Conservation (phyloP, 805 yeast genomes). For the Soucietia sequanensis region DNA sequence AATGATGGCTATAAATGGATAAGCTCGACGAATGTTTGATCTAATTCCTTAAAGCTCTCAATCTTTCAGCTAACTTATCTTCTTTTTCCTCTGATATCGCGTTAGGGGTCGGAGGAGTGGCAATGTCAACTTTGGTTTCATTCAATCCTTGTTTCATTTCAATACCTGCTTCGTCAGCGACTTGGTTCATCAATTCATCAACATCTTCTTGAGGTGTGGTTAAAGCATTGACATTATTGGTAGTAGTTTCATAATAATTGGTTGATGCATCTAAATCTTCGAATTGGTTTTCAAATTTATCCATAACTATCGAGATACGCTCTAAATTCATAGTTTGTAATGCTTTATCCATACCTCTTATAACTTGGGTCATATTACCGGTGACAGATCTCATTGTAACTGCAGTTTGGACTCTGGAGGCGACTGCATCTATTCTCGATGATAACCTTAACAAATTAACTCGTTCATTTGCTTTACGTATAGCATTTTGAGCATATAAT, state of each 20-base stretch:
- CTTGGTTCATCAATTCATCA: slow-evolving; percentile 82
- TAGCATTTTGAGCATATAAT: slow-evolving; percentile 93
- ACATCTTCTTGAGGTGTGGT: slow-evolving; percentile 95
- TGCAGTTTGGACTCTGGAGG: slow-evolving; percentile 94
- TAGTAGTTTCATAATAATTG: slow-evolving; percentile 87
- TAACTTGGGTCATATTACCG: slow-evolving; percentile 89
- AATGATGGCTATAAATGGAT: too few species aligned
- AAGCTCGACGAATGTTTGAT: not conserved
- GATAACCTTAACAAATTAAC: slow-evolving; percentile 78
- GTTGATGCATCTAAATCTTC: slow-evolving; percentile 95
- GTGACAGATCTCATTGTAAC: slow-evolving; percentile 96
- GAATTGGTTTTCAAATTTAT: slow-evolving; percentile 92
- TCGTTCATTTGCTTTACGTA: slow-evolving; percentile 85
- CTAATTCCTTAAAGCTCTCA: slow-evolving; percentile 71
- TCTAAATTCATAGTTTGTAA: slow-evolving; percentile 94
- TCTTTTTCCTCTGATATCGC: slow-evolving; percentile 67
- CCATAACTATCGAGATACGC: slow-evolving; percentile 91
- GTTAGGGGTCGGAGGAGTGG: slow-evolving; percentile 34
- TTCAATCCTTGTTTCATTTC: slow-evolving; percentile 84
- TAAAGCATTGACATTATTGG: slow-evolving; percentile 82
- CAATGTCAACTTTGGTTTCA: slow-evolving; percentile 54
- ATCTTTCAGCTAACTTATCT: slow-evolving; percentile 81
- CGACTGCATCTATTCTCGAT: slow-evolving; percentile 92
- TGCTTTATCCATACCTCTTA: slow-evolving; percentile 95
- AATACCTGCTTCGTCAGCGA: slow-evolving; percentile 96